Base-by-base conservation (phyloP, 2,329 filamentous ascomycete species). In the Fusarium subtropicale region DNA sequence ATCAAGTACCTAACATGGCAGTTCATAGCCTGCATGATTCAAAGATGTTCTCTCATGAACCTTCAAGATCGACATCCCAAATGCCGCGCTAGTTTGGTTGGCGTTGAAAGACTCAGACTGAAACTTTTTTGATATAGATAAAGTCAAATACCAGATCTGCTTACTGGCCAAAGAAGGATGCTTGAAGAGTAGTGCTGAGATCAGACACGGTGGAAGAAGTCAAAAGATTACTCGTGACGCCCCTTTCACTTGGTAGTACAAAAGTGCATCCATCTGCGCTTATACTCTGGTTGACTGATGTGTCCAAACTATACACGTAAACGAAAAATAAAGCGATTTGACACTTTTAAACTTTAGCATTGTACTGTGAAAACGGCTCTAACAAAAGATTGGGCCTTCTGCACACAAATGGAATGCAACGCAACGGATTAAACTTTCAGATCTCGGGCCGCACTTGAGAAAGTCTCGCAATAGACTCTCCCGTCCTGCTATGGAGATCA, bases 331-430 rank as follows among this genome's bases (percentile, higher is more conserved):
- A 6, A 18, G 7, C 33, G 1, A 15, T 15, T 16, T 1, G 7
- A 13, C 0, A 18, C 16, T 34, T 18, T 5, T 1, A 1, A 38
- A 3, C 8, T 20, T 6, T 11, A 38, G 1, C 3, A 2, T 20
- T 10, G 5, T 7, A n/a, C 18, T 11, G 6, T 20, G n/a, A 5
- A 5, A 12, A 3, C 13, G 8, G 1, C 11, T 22, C 20, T 7
- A 4, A 42, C 18, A 8, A 3, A 18, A 10, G 22, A 20, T 39
- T 39, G 7, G 15, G 11, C 38, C 9, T 9, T 7, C 1, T 3
- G 6, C 12, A 15, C 1, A 18, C 16, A 36, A 36, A 9, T 10
- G 2, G 16, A 34, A 7, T 24, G 12, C 1, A 4, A 16, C 8
- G 20, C 4, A 28, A n/a, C 6, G 11, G 3, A 5, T 22, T 26